phyloP scores from a whole-genome alignment of 2,329 filamentous ascomycete species.

The Colletotrichum navitas region DNA sequence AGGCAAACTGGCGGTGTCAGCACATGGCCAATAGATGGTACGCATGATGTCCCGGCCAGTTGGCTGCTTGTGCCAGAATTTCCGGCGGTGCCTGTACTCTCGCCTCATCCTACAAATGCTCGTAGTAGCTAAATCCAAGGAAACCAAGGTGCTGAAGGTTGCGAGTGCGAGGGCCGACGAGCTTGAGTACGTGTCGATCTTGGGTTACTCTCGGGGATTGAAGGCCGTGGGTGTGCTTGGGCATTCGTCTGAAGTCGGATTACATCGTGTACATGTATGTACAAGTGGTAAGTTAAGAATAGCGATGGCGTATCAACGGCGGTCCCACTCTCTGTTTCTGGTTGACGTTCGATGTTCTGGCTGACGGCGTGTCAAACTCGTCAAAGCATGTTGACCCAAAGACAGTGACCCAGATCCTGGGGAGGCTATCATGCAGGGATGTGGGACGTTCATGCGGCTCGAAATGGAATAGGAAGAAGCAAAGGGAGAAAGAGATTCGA shows the following conservation, averaged over 20 bases:
- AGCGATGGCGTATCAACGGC: constrained; percentile 24
- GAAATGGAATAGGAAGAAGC: neutral
- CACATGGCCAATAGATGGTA: neutral
- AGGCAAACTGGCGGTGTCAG: constrained; percentile 14
- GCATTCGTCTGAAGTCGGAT: constrained; percentile 31
- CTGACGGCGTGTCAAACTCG: constrained; percentile 13
- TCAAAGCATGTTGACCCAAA: constrained; percentile 8
- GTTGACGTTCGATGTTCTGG: constrained; percentile 18
- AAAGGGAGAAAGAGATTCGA: neutral
- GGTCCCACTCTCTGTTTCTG: constrained; percentile 4
- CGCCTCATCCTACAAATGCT: neutral
- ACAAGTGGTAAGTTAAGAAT: constrained; percentile 16
- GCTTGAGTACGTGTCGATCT: constrained; percentile 21
- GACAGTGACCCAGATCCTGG: neutral
- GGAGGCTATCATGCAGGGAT: neutral
- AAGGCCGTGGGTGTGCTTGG: constrained; percentile 19
- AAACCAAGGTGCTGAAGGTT: constrained; percentile 2
- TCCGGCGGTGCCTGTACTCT: neutral
- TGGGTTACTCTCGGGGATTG: neutral
- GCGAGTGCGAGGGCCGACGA: constrained; percentile 20
- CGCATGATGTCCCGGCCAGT: neutral
- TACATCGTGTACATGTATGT: constrained; percentile 14
- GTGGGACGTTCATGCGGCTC: neutral
- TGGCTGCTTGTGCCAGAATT: neutral
- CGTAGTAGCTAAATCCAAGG: neutral